Conservation (phyloP, 1,284 basidiomycete species). For the Tetrapyrgos nigripes region DNA sequence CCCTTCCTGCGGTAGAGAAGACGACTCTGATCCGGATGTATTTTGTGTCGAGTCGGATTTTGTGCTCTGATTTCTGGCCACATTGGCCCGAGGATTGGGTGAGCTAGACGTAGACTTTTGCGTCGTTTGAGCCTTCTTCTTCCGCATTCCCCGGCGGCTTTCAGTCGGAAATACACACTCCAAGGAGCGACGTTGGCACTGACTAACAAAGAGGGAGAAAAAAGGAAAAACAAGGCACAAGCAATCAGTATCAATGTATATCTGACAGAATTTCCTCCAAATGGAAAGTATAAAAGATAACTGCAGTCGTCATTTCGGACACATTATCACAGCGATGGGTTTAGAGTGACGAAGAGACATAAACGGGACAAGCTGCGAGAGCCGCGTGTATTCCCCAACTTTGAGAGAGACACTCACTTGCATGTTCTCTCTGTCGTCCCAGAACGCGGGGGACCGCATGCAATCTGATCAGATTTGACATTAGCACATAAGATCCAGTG, state of each 20-base stretch:
- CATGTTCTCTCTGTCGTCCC: conserved; percentile 60
- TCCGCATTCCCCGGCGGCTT: conserved; percentile 64
- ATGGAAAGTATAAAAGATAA: not conserved
- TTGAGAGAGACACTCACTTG: conserved; percentile 53
- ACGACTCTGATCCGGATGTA: not conserved
- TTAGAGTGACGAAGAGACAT: no score
- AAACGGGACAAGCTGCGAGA: no score
- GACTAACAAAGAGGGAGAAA: conserved; percentile 45
- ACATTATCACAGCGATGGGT: no score
- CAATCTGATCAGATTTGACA: conserved; percentile 66
- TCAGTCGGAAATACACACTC: conserved; percentile 66
- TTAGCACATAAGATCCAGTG: conserved; percentile 12
- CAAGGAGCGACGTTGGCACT: conserved; percentile 64
- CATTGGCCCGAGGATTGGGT: not conserved
- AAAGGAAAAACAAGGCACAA: conserved; percentile 7
- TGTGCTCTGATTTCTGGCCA: not conserved
- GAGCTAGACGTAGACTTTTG: not conserved
- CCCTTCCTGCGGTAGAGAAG: not conserved
- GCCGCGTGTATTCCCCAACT: not conserved
- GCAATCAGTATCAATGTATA: not conserved
- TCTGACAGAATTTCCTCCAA: not conserved
- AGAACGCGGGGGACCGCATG: conserved; percentile 59
- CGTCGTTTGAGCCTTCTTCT: conserved; percentile 45
- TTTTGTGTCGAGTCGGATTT: not conserved
- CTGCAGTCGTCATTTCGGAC: no score